phyloP scores from a whole-genome alignment of 23 red algal species.

The Chondrus crispus region DNA sequence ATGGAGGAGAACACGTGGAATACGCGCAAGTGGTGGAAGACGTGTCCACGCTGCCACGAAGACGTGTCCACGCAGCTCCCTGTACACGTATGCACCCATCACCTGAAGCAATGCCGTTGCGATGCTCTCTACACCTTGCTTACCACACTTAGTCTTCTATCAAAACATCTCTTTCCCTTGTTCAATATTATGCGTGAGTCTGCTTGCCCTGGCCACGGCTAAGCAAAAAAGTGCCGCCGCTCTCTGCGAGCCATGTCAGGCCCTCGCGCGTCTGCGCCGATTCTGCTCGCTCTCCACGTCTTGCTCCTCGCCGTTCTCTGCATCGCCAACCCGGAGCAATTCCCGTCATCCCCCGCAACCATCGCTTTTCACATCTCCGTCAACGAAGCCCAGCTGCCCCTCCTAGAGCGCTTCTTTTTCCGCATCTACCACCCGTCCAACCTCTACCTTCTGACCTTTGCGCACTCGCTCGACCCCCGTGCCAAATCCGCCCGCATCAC shows the following conservation, averaged over 20 bases:
- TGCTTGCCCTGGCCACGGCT: no score
- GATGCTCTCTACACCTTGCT: no score
- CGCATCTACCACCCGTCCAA: slow-evolving; percentile 49
- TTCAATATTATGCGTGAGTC: no score
- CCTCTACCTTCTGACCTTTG: slow-evolving; percentile 30
- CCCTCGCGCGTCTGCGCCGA: background rate
- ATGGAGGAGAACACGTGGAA: no score
- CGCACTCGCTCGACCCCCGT: background rate
- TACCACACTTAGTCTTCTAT: no score
- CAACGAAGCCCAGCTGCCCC: background rate
- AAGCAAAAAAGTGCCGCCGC: no score
- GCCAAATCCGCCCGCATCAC: background rate
- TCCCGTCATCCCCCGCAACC: background rate
- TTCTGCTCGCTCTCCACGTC: background rate
- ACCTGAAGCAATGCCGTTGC: no score
- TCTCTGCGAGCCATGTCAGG: background rate
- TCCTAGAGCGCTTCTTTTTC: slow-evolving; percentile 20
- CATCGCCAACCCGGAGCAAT: background rate
- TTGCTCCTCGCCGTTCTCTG: background rate
- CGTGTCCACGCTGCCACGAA: no score
- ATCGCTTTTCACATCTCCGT: slow-evolving; percentile 62
- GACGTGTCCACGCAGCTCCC: no score
- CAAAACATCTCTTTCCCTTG: no score
- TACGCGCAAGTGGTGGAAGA: no score
- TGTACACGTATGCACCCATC: no score